Base-by-base conservation (phyloP, 2,329 filamentous ascomycete species). In the Calonectria pseudoturangicola region DNA sequence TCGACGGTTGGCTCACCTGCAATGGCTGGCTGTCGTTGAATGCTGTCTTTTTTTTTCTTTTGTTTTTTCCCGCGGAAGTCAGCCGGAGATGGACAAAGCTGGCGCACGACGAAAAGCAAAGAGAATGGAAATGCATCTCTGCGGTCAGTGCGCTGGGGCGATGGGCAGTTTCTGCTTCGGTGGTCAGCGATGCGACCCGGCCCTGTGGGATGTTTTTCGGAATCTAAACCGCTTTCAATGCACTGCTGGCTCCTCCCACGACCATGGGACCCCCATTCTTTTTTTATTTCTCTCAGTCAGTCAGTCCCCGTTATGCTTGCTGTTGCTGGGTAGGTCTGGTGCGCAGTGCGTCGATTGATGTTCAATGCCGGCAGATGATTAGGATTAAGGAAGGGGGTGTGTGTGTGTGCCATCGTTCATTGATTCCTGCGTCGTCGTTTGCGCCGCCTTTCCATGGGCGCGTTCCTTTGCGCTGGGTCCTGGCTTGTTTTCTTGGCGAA, bases 311-410 rank as follows among this genome's bases (percentile, higher is more conserved):
- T 28, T n/a, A 25, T 60, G 50, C 64, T 51, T 41, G 43, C 47
- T 15, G n/a, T 41, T 60, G 27, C 41, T 47, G 63, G 47, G 45
- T 25, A 39, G 33, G 18, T n/a, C 30, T 15, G 39, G 65, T 60
- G 66, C 43, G 41, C 51, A 39, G 51, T 68, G 51, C 51, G 66
- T 60, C 50, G 1, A 54, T 68, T 68, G 66, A 45, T 48, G 51
- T 58, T 68, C 28, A 48, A 68, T 68, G 66, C 66, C 66, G 66
- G 66, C 25, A 68, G 66, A 68, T 68, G 33, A 66, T 66, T 56
- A 39, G 47, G 36, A 62, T 39, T 45, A 56, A 12, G 33, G 64
- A 21, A 21, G 21, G 21, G 21, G 21, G 21, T 21, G 21, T 21
- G 21, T 21, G 21, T 21, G 25, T 27, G 27, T 27, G 62, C 21